phyloP scores from a whole-genome alignment of 176 grass and related monocot genomes.

The Pontederia crassipes region DNA sequence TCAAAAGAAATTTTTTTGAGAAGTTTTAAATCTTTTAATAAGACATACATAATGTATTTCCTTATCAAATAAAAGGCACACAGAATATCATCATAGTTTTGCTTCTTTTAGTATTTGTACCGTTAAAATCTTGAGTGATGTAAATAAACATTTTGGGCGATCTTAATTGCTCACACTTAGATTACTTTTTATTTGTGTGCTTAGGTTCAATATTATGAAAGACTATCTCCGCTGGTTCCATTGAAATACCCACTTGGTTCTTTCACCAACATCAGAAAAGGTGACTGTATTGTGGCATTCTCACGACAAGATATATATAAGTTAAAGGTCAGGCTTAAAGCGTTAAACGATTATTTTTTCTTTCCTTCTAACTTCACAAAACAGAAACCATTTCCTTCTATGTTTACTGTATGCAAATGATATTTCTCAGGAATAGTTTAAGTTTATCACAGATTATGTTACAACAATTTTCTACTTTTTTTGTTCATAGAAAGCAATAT shows the following conservation, averaged over 20 bases:
- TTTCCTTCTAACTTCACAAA: no score
- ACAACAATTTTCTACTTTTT: no score
- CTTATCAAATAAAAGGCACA: no score
- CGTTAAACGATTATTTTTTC: neutral
- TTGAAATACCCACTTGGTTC: slow-evolving; percentile 61
- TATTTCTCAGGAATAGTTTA: no score
- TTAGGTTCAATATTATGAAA: slow-evolving; percentile 93
- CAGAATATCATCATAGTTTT: no score
- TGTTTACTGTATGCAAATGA: no score
- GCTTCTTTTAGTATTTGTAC: neutral
- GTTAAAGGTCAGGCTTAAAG: slow-evolving; percentile 60
- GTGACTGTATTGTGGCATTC: slow-evolving; percentile 89
- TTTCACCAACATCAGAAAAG: slow-evolving; percentile 67
- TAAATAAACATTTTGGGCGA: neutral
- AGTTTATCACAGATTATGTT: no score
- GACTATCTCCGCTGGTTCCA: slow-evolving; percentile 82
- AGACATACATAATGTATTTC: no score
- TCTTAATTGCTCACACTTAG: neutral
- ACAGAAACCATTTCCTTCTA: no score
- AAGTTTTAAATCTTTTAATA: no score
- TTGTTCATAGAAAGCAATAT: neutral
- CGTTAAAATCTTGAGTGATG: neutral
- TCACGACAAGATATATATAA: slow-evolving; percentile 63
- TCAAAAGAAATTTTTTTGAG: no score
- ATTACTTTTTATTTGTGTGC: neutral